Base-by-base conservation (phyloP, 2,329 filamentous ascomycete genomes). In the Paradendryphiella salina region DNA sequence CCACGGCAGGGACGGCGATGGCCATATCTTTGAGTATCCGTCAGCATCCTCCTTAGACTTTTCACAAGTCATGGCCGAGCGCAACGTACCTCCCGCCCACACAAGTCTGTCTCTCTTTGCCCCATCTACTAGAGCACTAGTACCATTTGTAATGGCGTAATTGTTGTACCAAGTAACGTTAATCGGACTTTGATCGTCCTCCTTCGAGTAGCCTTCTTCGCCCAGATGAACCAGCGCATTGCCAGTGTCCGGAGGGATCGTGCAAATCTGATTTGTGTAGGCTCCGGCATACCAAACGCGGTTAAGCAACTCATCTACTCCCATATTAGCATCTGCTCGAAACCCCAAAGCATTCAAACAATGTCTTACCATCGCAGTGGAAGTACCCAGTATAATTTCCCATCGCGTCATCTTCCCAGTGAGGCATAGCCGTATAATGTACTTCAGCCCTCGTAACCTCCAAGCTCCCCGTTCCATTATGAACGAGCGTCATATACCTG, bases 91-190 rank as follows among this genome's bases (percentile, higher is more conserved):
- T 1, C 83, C 83, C 9, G 83, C 79, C 82, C 82, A 86, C 2
- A 85, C 79, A 14, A 82, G 72, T 7, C 81, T 76, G 59, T 85
- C 83, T 26, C 83, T 75, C 63, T 85, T 85, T 1, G 81, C 80
- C 11, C 82, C 83, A 62, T 85, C 82, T 1, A 73, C 71, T 7
- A 77, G 54, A 3, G 65, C 63, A 13, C 68, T 72, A 0, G 57
- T 66, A 0, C 73, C 73, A n/a, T 74, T 72, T 0, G 74, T 69
- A 36, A 77, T 74, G 0, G 75, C 76, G 17, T 62, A 67, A 38
- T 76, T 77, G 54, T 68, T 64, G 23, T 73, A 76, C 75, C 75
- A 77, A 1, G 70, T 68, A 11, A 71, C 65, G 32, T 73, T 70
- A 3, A 61, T 61, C 1, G 59, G 59, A 28, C 69, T 65, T 1